Conservation (phyloP, 768 basidiomycete genomes). For the Tricholoma furcatifolium region DNA sequence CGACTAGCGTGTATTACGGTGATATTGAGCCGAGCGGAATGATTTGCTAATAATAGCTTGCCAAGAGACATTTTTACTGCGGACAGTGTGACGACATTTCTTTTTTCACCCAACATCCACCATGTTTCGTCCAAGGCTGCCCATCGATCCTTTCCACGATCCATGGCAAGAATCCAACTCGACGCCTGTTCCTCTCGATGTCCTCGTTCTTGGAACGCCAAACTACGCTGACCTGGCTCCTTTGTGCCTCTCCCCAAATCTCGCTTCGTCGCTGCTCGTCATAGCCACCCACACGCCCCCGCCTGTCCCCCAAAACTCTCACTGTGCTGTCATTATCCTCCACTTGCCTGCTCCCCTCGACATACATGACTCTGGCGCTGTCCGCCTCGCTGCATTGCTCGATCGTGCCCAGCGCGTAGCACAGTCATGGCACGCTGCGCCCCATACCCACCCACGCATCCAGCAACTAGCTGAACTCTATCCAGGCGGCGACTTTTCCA, state of each 20-base stretch:
- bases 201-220: constrained; percentile 43
- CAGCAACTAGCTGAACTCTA: constrained; percentile 33
- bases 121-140: constrained; percentile 30
- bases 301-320: constrained; percentile 18
- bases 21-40: not conserved
- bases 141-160: constrained; percentile 32
- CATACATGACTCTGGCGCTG: constrained; percentile 35
- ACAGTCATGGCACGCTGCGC: constrained; percentile 21
- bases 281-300: constrained; percentile 40
- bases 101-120: not conserved
- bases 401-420: constrained; percentile 41
- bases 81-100: not conserved
- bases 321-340: constrained; percentile 30
- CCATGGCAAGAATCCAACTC: constrained; percentile 10
- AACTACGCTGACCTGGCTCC: constrained; percentile 31
- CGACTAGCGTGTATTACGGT: too few relatives aligned
- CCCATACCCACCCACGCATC: constrained; percentile 17
- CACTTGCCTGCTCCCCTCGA: constrained; percentile 31
- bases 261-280: constrained; percentile 35
- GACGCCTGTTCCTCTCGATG: constrained; percentile 21
- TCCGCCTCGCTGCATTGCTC: constrained; percentile 38
- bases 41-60: not conserved
- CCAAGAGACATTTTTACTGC: not conserved
- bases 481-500: constrained; percentile 32
- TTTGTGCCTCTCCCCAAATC: constrained; percentile 31